A percentile compares a stretch with the other conserved stretches of the same genome.
These are phyloP conservation scores for Leucocoprinus leucothites DNA, from an alignment of 768 basidiomycete species.

Conservation along the genomic window DNA sequence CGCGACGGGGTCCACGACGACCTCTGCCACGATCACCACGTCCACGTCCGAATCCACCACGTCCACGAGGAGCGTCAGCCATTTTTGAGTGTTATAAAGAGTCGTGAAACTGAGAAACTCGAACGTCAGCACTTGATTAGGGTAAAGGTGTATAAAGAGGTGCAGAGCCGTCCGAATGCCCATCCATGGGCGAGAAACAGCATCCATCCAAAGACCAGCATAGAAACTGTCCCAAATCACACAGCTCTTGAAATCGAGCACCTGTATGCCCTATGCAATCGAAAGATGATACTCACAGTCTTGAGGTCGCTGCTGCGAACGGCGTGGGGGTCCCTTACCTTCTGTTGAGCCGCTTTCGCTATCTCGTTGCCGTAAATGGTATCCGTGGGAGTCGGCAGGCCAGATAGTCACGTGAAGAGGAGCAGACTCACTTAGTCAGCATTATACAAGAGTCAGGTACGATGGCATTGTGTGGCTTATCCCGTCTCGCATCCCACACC, in stretches of 20 bases:
- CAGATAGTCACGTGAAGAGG: slow-evolving; percentile 14
- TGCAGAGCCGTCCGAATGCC: background rate
- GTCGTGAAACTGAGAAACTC: slow-evolving; percentile 12
- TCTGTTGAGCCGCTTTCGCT: slow-evolving; percentile 13
- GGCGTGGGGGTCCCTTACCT: slow-evolving; percentile 27
- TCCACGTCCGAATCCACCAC: slow-evolving; percentile 80
- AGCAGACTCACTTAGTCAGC: slow-evolving; percentile 23
- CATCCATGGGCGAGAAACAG: slow-evolving; percentile 17
- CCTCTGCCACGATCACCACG: slow-evolving; percentile 91
- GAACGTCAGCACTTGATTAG: background rate
- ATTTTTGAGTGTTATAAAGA: slow-evolving; percentile 39
- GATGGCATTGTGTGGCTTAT: slow-evolving; percentile 11
- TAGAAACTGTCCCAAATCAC: background rate
- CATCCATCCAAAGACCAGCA: slow-evolving; percentile 44
- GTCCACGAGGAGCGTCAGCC: slow-evolving; percentile 78
- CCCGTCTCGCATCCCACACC: slow-evolving; percentile 16
- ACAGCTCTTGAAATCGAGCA: background rate
- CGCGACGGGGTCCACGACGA: slow-evolving; percentile 87
- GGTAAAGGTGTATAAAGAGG: too few relatives aligned
- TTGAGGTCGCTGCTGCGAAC: slow-evolving; percentile 36
- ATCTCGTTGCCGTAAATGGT: background rate
- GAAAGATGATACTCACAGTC: slow-evolving; percentile 32
- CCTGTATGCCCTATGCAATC: slow-evolving; percentile 4
- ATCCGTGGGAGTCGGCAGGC: slow-evolving; percentile 15
- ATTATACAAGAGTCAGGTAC: background rate